A percentile compares a stretch with the other conserved stretches of the same genome.
These are phyloP conservation scores for Camelina hispida DNA, from an alignment of 345 rosid species.

Conservation along the genomic window DNA sequence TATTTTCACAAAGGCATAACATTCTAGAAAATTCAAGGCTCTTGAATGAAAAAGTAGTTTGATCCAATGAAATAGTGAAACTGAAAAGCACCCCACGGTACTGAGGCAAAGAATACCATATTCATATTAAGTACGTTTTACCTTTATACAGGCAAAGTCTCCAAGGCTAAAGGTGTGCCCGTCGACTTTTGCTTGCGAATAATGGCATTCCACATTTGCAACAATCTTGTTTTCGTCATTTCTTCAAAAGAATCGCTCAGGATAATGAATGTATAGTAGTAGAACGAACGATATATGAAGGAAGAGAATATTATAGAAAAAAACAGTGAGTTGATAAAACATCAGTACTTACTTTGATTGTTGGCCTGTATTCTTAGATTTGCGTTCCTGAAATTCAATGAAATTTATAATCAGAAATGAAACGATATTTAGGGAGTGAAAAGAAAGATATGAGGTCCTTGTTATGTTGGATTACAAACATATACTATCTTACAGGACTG, in stretches of 20 bases:
- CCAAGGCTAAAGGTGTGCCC: slow-evolving; percentile 61
- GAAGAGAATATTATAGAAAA: slow-evolving; percentile 4
- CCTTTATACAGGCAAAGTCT: slow-evolving; percentile 79
- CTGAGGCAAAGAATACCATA: slow-evolving; percentile 1
- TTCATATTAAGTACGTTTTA: slow-evolving; percentile 44
- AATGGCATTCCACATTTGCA: slow-evolving; percentile 87
- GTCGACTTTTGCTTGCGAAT: slow-evolving; percentile 65
- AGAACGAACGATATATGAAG: slow-evolving; percentile 24
- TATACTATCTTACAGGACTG: neutral
- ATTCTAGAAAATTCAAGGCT: slow-evolving; percentile 21
- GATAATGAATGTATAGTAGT: slow-evolving; percentile 35
- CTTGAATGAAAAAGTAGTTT: slow-evolving; percentile 18
- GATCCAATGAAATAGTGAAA: slow-evolving; percentile 13
- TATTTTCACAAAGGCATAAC: slow-evolving; percentile 5
- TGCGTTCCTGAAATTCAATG: slow-evolving; percentile 59
- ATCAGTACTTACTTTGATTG: slow-evolving; percentile 50
- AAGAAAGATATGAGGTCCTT: slow-evolving; percentile 4
- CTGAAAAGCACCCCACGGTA: slow-evolving; percentile 19
- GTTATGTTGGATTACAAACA: slow-evolving; percentile 10
- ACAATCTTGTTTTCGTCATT: slow-evolving; percentile 77
- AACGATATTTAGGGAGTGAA: slow-evolving; percentile 2
- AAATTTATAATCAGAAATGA: slow-evolving; percentile 36
- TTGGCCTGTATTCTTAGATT: slow-evolving; percentile 43
- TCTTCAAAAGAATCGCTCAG: slow-evolving; percentile 39
- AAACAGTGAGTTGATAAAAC: slow-evolving; percentile 30